Base-by-base conservation (phyloP, 176 grass and related monocot species). In the Zea luxurians region DNA sequence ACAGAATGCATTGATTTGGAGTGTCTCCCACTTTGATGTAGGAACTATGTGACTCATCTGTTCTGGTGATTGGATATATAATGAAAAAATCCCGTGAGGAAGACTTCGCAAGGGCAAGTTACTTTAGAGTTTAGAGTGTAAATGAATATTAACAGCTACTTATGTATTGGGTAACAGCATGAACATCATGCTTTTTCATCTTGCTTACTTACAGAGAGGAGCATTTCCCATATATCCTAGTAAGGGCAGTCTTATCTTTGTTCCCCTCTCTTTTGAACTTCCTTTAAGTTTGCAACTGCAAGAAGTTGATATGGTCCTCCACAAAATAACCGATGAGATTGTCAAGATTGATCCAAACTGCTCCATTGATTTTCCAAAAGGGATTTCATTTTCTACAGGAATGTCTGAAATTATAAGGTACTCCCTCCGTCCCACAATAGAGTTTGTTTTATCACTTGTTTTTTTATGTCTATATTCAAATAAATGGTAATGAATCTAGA, bases 261-360 rank as follows among this genome's bases (percentile, higher is more conserved):
- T 94, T 66, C 95, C 95, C 53, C 86, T 94, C 67, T 90, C 89
- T 46, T 94, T 92, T 68, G 89, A 92, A 48, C 38, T 92, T 88
- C 78, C 89, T 81, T 83, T 98, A 79, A 85, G 80, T 57, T 83
- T 71, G 53, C 95, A 98, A 90, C 82, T 98, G 66, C 64, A 87
- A 89, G 52, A 77, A 84, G 88, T 98, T 83, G 92, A 98, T 87
- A 70, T 90, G 15, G 63, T 94, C 52, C 85, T 98, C 59, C 95
- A 98, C 84, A 98, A 98, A 94, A 90, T 94, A 84, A 98, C 95
- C 17, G 95, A 98, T 85, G 89, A 94, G 81, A 92, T 94, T 37
- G 42, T 94, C 73, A 89, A 44, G 77, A 89, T 98, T 63, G 86
- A 94, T 71, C 65, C 85, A 80, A 83, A 84, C 44, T 90, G 45